These are phyloP conservation scores for Xylaria venustula DNA, from an alignment of 495 filamentous ascomycete genomes.

Conservation along the genomic window DNA sequence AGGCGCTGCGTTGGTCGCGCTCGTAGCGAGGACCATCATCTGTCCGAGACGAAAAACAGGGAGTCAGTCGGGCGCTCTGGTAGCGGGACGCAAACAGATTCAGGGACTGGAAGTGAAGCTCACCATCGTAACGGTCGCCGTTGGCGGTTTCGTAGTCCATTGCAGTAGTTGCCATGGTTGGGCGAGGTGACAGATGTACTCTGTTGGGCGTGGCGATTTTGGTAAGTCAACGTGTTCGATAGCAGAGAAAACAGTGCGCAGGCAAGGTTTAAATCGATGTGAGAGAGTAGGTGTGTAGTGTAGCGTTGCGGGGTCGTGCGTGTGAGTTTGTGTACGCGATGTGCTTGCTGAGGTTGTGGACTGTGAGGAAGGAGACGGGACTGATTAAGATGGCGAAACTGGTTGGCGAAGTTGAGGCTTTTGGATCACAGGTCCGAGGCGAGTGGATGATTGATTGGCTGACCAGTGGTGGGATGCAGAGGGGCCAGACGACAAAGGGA, in stretches of 20 bases:
- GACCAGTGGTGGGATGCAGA: not conserved
- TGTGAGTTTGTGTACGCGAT: not conserved
- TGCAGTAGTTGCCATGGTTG: constrained; percentile 52
- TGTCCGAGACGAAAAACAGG: constrained; percentile 26
- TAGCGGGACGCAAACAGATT: not conserved
- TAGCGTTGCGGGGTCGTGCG: not conserved
- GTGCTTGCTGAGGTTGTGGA: not conserved
- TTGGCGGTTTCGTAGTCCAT: constrained; percentile 89
- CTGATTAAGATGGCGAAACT: not conserved
- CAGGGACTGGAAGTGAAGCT: constrained; percentile 27
- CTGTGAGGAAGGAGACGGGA: not conserved
- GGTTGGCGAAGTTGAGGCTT: not conserved
- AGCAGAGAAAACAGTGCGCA: constrained; percentile 8
- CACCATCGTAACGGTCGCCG: constrained; percentile 80
- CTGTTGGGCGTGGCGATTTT: constrained; percentile 11
- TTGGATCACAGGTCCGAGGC: not conserved
- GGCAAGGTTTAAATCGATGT: not conserved
- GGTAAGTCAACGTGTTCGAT: constrained; percentile 18
- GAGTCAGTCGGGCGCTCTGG: constrained; percentile 13
- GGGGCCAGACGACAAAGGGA: not conserved
- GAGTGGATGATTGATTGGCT: not conserved
- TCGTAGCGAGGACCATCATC: constrained; percentile 77
- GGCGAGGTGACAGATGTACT: constrained; percentile 3
- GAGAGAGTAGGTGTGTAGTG: not conserved
- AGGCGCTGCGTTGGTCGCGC: constrained; percentile 84